phyloP scores from a whole-genome alignment of 768 basidiomycete genomes.

The Inosperma sp. region DNA sequence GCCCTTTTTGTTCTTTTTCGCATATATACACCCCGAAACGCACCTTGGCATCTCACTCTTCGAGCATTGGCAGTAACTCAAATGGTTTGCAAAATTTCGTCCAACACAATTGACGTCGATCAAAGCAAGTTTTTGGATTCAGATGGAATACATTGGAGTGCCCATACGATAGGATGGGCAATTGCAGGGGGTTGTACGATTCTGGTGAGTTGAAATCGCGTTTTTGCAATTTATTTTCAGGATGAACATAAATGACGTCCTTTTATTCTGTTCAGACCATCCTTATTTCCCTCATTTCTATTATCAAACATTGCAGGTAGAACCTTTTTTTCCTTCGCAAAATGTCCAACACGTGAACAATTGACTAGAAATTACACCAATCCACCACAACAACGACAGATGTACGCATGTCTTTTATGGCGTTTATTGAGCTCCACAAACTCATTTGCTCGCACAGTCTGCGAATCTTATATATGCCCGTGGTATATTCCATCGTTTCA shows the following conservation, averaged over 20 bases:
- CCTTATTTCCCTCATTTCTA: constrained; percentile 51
- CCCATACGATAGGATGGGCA: constrained; percentile 69
- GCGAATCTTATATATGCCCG: constrained; percentile 83
- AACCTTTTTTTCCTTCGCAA: constrained; percentile 16
- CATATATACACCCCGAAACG: no score
- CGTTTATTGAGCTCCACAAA: constrained; percentile 3
- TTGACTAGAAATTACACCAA: constrained; percentile 63
- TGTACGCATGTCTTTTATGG: constrained; percentile 41
- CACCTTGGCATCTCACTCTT: no score
- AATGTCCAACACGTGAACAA: not conserved
- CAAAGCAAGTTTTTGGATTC: constrained; percentile 61
- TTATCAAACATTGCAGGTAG: constrained; percentile 62
- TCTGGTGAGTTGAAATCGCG: constrained; percentile 35
- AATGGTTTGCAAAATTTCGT: constrained; percentile 33
- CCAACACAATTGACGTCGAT: constrained; percentile 48
- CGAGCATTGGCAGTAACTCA: no score
- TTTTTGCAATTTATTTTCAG: not conserved
- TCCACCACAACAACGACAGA: constrained; percentile 71
- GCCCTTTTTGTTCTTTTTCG: no score
- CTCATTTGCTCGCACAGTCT: constrained; percentile 37
- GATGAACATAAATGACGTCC: not conserved
- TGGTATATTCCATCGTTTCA: constrained; percentile 74
- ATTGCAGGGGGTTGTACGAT: constrained; percentile 59
- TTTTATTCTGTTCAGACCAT: constrained; percentile 42
- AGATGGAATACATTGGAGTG: constrained; percentile 51